Conservation (phyloP, 2,329 filamentous ascomycete genomes). For the Beauveria scarabaeidicola region DNA sequence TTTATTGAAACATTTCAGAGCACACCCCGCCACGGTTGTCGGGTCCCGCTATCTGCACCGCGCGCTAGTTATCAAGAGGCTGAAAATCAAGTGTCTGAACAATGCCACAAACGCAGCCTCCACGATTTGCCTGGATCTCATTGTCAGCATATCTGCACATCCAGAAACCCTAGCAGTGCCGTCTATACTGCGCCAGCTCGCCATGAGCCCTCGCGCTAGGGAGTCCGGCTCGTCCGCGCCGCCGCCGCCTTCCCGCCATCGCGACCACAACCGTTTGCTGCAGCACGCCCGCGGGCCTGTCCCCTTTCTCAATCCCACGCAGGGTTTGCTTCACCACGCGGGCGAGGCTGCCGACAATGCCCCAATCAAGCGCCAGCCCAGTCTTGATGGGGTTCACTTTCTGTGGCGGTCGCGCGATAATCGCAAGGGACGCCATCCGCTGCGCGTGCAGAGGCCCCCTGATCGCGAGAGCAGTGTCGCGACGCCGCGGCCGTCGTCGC, state of each 20-base stretch:
- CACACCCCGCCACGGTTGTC: too few species aligned
- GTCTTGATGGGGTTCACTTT: not conserved
- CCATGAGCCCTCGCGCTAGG: not conserved
- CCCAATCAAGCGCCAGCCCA: not conserved
- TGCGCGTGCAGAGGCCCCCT: not conserved
- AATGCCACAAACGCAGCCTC: too few species aligned
- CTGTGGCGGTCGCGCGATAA: constrained; percentile 10
- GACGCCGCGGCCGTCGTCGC: not conserved
- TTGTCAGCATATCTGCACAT: too few species aligned
- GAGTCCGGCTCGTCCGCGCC: not conserved
- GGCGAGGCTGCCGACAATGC: not conserved
- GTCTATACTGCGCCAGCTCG: not conserved
- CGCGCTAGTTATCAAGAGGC: too few species aligned
- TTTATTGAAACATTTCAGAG: too few species aligned
- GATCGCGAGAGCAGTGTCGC: not conserved
- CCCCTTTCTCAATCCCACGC: not conserved
- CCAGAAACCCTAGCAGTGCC: not conserved
- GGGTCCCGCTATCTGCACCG: too few species aligned
- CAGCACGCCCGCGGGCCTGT: not conserved
- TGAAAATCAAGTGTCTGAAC: too few species aligned
- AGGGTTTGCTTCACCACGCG: not conserved
- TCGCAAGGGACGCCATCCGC: constrained; percentile 8
- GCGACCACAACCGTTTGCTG: not conserved
- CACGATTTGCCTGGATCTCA: too few species aligned
- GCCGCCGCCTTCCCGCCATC: not conserved